These are phyloP conservation scores for Plectosphaerella sp. DNA, from an alignment of 2,329 filamentous ascomycete species.

Conservation along the genomic window DNA sequence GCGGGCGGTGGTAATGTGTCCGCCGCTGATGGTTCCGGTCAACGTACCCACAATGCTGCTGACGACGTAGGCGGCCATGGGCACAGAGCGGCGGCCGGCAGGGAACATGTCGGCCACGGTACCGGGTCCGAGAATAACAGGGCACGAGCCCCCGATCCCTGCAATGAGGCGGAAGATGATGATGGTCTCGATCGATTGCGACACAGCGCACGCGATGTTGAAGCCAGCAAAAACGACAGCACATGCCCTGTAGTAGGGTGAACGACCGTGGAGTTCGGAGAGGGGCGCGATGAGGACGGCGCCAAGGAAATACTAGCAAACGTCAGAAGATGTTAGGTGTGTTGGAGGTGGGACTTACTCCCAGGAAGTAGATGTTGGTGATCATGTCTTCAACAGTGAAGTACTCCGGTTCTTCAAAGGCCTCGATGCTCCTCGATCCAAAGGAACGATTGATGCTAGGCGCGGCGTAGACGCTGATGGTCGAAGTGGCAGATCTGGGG, in stretches of 20 bases:
- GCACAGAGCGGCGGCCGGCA: conserved; percentile 50
- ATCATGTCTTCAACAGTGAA: no score
- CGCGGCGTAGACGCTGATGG: no score
- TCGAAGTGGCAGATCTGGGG: no score
- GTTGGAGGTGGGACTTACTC: no score
- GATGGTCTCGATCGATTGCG: conserved; percentile 29
- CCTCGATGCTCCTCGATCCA: no score
- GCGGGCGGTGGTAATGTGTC: conserved; percentile 31
- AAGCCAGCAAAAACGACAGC: conserved; percentile 38
- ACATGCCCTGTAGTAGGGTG: conserved; percentile 41
- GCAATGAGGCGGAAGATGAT: conserved; percentile 39
- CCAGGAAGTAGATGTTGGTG: no score
- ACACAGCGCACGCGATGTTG: conserved; percentile 21
- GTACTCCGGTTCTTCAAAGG: no score
- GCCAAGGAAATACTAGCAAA: conserved; percentile 59
- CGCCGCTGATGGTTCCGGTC: conserved; percentile 41
- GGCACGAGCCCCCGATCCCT: neutral
- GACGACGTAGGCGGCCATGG: conserved; percentile 47
- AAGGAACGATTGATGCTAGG: no score
- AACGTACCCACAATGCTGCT: conserved; percentile 41
- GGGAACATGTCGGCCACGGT: conserved; percentile 60
- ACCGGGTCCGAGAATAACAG: conserved; percentile 48
- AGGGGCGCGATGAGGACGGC: conserved; percentile 55
- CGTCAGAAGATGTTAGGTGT: neutral
- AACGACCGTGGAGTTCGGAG: conserved; percentile 55